Evolutionary conservation across 495 filamentous ascomycete genomes (phyloP), one percentile per base, ranked within the genome.

Genomic region (Staphylotrichum tortipilum): DNA sequence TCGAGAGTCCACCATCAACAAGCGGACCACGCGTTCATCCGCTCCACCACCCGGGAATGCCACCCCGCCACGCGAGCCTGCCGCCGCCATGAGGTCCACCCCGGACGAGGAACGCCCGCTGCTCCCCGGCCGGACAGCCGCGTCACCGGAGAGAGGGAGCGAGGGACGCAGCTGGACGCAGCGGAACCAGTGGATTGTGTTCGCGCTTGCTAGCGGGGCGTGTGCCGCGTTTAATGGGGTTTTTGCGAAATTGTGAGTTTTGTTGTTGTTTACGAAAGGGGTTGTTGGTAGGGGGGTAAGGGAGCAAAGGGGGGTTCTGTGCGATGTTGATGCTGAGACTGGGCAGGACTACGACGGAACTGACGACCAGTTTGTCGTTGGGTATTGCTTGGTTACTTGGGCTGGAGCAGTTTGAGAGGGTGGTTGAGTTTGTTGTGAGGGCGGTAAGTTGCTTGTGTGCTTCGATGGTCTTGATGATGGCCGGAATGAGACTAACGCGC

Each of bases 201-300:
- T 90, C 39, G 89, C 92, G 22, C 57, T 94, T 30, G 80, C 86
- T 33, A 92, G 86, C 64, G 92, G 92, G 30, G 81, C 84, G 8
- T 96, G 89, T 65, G 92, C 92, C 12, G 88, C 89, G 30, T 80
- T 92, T 57, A 98, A 98, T 59, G 91, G 92, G 26, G 84, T 95
- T 21, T 98, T 97, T 70, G 92, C 92, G 1, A 98, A 96, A 66
- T 71, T 98, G 88, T 94, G 75, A 59, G 78, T 71, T 45, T 7
- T 34, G 1, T 4, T 12, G 3, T 12, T 23, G 10, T 11, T 23
- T 39, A 9, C 19, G 9, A 6, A n/a, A 4, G 24, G 19, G 22
- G 1, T 7, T 6, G 1, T 17, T 3, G 31, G 12, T 11, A 17
- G 9, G 42, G 17, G n/a, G 24, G 15, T 31, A 6, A n/a, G n/a